Base-by-base conservation (phyloP, 176 grass and related monocot species). In the Echinochloa phyllopogon region DNA sequence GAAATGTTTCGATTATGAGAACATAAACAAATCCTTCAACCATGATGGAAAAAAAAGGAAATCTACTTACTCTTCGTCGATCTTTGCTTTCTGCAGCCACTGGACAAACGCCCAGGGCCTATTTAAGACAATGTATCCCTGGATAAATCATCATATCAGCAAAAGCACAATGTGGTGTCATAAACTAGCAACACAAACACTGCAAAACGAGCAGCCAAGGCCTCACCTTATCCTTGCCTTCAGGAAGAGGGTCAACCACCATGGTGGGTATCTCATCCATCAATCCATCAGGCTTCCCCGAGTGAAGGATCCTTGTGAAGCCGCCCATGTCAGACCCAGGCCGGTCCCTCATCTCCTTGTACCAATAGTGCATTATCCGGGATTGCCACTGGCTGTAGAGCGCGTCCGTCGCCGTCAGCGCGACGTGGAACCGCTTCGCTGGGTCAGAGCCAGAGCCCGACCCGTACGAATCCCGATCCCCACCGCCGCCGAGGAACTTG, bases 31-130 rank as follows among this genome's bases (percentile, higher is more conserved):
- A 36, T 44, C 2, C 4, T 49, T 59, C 27, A 82, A 69, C 23
- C 18, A 81, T 37, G 27, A 76, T 10, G 2, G 29, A 33, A 33
- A 33, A 33, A 29, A 20, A 23, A 39, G 29, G 29, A 33, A 67
- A 86, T 86, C 10, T 74, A 73, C 94, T 78, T 91, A 99, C 96
- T 99, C 94, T 73, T 99, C 96, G 36, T 56, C 62, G 39, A 99
- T 99, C 49, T 89, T 79, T 44, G 91, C 82, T 25, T 86, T 99
- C 58, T 89, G 72, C 27, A 99, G 79, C 96, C 96, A 99, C 68
- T 99, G 96, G 10, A 99, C 94, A 87, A 99, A 99, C 13, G 96
- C 96, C 93, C 91, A 99, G 82, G 96, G 96, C 87, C 96, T 99
- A 72, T 99, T 99, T 68, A 99, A 78, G 50, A 99, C 96, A 70